These are phyloP conservation scores for Cryptosporidium canis DNA, from an alignment of 169 alveolate genomes.

Conservation along the genomic window DNA sequence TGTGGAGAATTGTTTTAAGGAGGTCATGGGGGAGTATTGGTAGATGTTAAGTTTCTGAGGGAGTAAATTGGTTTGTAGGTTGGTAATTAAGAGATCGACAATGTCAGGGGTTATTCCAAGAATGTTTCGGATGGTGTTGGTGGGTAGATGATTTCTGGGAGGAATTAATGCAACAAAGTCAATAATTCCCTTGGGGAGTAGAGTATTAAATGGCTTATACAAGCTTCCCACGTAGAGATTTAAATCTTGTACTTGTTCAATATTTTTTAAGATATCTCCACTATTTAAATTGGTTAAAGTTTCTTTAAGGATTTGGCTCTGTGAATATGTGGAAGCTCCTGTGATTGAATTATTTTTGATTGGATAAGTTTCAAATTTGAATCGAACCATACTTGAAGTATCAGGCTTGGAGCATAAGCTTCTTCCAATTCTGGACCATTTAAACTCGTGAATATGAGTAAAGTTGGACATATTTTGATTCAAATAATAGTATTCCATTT, in stretches of 20 bases:
- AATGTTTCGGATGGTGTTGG: not conserved
- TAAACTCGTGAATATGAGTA: constrained; percentile 30
- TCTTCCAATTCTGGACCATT: constrained; percentile 54
- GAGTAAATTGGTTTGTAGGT: constrained; percentile 13
- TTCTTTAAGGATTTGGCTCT: not conserved
- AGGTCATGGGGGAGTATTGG: constrained; percentile 13
- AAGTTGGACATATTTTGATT: not conserved
- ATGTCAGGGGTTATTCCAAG: constrained; percentile 42
- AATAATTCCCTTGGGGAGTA: constrained; percentile 54
- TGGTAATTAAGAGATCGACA: constrained; percentile 25
- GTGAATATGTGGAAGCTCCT: not conserved
- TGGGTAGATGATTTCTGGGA: constrained; percentile 3
- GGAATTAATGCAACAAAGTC: constrained; percentile 56
- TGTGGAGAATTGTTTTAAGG: not conserved
- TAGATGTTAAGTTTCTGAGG: constrained; percentile 53
- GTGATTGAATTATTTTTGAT: constrained; percentile 50
- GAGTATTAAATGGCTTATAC: constrained; percentile 26
- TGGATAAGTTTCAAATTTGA: constrained; percentile 23
- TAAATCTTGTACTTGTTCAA: constrained; percentile 3
- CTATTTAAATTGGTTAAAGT: not conserved
- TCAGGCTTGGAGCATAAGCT: constrained; percentile 61
- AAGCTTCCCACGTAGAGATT: not conserved
- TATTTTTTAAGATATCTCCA: not conserved
- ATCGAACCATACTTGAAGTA: constrained; percentile 36
- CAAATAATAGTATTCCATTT: constrained; percentile 25